Percentiles rank a stretch among this genome's conserved stretches.
phyloP scores from a whole-genome alignment of 208 protist genomes.

The Crithidia acanthocephali region DNA sequence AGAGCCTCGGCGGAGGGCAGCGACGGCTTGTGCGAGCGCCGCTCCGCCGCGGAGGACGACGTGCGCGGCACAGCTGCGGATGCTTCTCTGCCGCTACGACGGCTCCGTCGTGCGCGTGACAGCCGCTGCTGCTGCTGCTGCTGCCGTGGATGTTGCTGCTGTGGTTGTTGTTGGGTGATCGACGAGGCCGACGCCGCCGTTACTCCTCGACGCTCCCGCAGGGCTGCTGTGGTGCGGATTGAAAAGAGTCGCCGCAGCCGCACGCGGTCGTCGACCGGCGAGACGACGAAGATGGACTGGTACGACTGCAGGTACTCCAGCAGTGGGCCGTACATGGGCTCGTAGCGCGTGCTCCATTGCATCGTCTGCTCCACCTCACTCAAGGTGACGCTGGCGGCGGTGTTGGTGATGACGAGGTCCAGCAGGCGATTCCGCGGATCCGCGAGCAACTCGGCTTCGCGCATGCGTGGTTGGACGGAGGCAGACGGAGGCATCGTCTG shows the following conservation, averaged over 20 bases:
- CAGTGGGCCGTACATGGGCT: constrained; percentile 52
- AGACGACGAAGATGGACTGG: constrained; percentile 81
- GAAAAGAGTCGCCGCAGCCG: constrained; percentile 46
- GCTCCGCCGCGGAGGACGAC: constrained; percentile 17
- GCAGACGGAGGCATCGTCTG: background rate
- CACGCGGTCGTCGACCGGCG: constrained; percentile 68
- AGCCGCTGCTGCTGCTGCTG: background rate
- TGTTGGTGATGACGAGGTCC: constrained; percentile 60
- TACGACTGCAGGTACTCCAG: constrained; percentile 75
- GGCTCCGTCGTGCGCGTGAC: constrained; percentile 11
- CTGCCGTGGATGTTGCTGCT: background rate
- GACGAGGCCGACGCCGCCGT: background rate
- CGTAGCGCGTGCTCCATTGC: constrained; percentile 52
- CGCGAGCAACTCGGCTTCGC: constrained; percentile 23
- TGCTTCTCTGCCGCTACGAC: constrained; percentile 2
- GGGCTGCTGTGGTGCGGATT: constrained; percentile 15
- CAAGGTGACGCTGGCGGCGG: constrained; percentile 48
- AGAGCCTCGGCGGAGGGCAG: constrained; percentile 40
- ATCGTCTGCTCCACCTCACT: constrained; percentile 48
- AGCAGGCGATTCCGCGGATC: constrained; percentile 66
- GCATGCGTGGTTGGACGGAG: constrained; percentile 15
- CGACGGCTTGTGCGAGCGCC: constrained; percentile 21
- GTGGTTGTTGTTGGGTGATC: background rate
- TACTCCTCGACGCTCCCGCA: background rate
- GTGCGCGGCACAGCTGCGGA: constrained; percentile 3